Conservation (phyloP, 2,329 filamentous ascomycete species). For the Fusarium sacchari region DNA sequence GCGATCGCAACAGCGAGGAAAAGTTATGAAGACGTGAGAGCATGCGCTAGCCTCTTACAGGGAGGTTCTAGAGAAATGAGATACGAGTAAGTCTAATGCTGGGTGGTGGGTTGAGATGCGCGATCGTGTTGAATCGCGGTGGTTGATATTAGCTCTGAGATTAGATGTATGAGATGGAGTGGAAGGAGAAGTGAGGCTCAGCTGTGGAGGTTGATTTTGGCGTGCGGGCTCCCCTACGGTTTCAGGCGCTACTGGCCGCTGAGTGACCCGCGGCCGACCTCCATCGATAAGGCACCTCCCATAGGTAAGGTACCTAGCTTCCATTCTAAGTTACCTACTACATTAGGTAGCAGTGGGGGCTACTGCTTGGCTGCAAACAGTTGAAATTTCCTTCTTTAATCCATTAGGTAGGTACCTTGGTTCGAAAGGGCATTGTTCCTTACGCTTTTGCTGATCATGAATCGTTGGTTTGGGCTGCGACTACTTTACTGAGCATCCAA, state of each 20-base stretch:
- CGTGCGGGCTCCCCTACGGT: conserved; percentile 15
- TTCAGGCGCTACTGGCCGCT: conserved; percentile 35
- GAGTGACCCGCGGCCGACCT: conserved; percentile 2
- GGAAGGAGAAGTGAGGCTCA: conserved; percentile 29
- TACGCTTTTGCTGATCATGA: neutral
- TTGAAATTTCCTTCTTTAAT: neutral
- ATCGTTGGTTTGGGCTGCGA: neutral
- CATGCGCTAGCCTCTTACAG: neutral
- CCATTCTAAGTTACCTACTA: neutral
- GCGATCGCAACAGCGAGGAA: conserved; percentile 19
- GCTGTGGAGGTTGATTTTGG: conserved; percentile 34
- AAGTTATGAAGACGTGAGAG: neutral
- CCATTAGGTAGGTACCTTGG: neutral
- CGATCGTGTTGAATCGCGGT: conserved; percentile 5
- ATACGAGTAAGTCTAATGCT: neutral
- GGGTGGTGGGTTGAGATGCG: conserved; percentile 11
- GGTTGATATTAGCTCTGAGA: conserved; percentile 27
- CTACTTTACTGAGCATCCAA: neutral
- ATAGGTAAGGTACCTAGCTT: no score
- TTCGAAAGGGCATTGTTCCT: neutral
- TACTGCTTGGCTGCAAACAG: neutral
- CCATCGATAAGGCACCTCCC: neutral
- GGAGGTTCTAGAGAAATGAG: neutral
- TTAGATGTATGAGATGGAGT: conserved; percentile 29
- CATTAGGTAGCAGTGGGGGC: neutral